These are phyloP conservation scores for Cladophialophora immunda DNA, from an alignment of 2,329 filamentous ascomycete species.

Conservation along the genomic window DNA sequence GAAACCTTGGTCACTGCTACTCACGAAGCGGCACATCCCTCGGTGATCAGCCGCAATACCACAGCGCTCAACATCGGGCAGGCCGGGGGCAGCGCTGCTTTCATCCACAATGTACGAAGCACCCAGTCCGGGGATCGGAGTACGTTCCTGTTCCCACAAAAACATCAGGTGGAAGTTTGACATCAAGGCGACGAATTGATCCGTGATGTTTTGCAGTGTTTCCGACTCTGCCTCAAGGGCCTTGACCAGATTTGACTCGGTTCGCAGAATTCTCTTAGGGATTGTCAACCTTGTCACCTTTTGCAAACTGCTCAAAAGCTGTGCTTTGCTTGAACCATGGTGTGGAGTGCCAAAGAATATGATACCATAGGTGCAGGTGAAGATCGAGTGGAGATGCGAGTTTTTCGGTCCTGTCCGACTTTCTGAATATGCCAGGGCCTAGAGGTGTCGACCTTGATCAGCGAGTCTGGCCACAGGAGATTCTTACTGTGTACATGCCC, in stretches of 20 bases:
- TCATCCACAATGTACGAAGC: slow-evolving; percentile 47
- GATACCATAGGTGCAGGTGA: slow-evolving; percentile 48
- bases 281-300: slow-evolving; percentile 44
- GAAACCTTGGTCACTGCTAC: background rate
- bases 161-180: slow-evolving; percentile 49
- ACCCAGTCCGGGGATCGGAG: slow-evolving; percentile 46
- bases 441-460: slow-evolving; percentile 6
- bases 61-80: slow-evolving; percentile 48
- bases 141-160: slow-evolving; percentile 53
- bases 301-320: slow-evolving; percentile 39
- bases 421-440: slow-evolving; percentile 50
- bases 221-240: slow-evolving; percentile 60
- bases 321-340: slow-evolving; percentile 47
- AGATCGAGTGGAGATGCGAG: slow-evolving; percentile 45
- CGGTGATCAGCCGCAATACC: slow-evolving; percentile 47
- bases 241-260: slow-evolving; percentile 59
- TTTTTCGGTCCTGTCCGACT: slow-evolving; percentile 36
- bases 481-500: background rate
- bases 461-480: background rate
- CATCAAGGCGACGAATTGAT: slow-evolving; percentile 50
- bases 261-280: slow-evolving; percentile 42
- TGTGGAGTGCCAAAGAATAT: slow-evolving; percentile 52
- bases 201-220: slow-evolving; percentile 50
- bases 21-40: slow-evolving; percentile 45
- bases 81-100: slow-evolving; percentile 45